Evolutionary conservation across 1,284 basidiomycete species (phyloP).

Genomic region (Austroboletus novae-zelandiae): DNA sequence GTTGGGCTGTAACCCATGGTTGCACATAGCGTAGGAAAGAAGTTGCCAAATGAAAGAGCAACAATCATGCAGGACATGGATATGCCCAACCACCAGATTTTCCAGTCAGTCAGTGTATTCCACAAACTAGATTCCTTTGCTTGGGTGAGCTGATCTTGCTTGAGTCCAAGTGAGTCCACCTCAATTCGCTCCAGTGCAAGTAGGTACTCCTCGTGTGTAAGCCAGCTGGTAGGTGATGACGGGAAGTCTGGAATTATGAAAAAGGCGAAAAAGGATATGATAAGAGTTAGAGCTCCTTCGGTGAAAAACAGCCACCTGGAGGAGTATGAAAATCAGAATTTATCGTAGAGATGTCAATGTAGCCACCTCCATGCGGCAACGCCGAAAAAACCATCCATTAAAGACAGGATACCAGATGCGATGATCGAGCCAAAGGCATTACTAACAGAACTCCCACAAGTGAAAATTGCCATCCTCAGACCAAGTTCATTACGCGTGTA

Average conservation of each 20-base stretch:
- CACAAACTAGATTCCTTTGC: slow-evolving; percentile 11
- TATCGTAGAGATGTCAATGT: neutral
- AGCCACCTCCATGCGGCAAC: slow-evolving; percentile 69
- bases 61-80: slow-evolving; percentile 45
- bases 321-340: neutral
- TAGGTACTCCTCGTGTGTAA: slow-evolving; percentile 46
- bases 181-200: slow-evolving; percentile 56
- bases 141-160: slow-evolving; percentile 36
- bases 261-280: slow-evolving; percentile 44
- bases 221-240: slow-evolving; percentile 41
- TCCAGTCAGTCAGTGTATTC: slow-evolving; percentile 53
- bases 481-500: slow-evolving; percentile 50
- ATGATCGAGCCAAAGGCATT: slow-evolving; percentile 84
- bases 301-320: slow-evolving; percentile 23
- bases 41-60: slow-evolving; percentile 56
- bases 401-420: slow-evolving; percentile 66
- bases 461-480: slow-evolving; percentile 69
- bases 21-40: slow-evolving; percentile 51
- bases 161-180: slow-evolving; percentile 52
- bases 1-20: slow-evolving; percentile 55
- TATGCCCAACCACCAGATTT: slow-evolving; percentile 52
- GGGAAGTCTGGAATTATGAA: slow-evolving; percentile 63
- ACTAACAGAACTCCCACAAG: slow-evolving; percentile 69
- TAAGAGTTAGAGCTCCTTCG: slow-evolving; percentile 48
- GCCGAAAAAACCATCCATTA: slow-evolving; percentile 70